Base-by-base conservation (phyloP, 768 basidiomycete species). In the Amanita thiersii region DNA sequence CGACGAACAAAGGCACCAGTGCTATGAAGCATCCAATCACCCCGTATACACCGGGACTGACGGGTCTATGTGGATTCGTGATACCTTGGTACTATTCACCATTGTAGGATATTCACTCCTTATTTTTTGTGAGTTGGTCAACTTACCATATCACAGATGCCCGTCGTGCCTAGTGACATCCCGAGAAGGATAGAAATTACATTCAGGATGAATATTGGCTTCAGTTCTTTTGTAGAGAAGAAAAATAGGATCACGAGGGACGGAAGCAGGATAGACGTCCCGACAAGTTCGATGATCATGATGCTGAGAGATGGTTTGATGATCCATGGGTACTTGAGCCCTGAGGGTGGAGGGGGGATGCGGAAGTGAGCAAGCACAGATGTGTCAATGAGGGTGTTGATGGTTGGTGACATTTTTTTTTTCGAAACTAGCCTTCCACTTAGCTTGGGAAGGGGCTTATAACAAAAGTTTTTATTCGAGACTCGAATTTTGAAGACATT, bases 191-290 rank as follows among this genome's bases (percentile, higher is more conserved):
- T 47, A 12, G 48, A 46, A 2, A 52, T 10, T 15, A 55, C 35
- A 39, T 58, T 56, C 23, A 54, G 39, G 5, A 49, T 35, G 39
- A 56, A 58, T 6, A 58, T 32, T 17, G 48, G 48, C 18, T 48
- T 50, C 19, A 46, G 39, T 11, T 24, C 29, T 9, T 36, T 37
- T 18, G 46, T 54, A 12, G 56, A 54, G 38, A 56, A 52, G 15
- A 53, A 49, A 23, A 52, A 34, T 3, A 57, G 45, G 17, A 47
- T 40, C 12, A 52, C 28, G 6, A 56, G 43, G 15, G 56, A 38
- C 5, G 42, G 42, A n/a, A 43, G 34, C 20, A 43, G 42, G 34
- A 43, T 43, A 20, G 42, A 33, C 1, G 42, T 36, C 34, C 42
- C n/a, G n/a, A n/a, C n/a, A n/a, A n/a, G n/a, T n/a, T n/a, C n/a